Conservation (phyloP, 2,329 filamentous ascomycete genomes). For the Ophiostoma tasmaniense region DNA sequence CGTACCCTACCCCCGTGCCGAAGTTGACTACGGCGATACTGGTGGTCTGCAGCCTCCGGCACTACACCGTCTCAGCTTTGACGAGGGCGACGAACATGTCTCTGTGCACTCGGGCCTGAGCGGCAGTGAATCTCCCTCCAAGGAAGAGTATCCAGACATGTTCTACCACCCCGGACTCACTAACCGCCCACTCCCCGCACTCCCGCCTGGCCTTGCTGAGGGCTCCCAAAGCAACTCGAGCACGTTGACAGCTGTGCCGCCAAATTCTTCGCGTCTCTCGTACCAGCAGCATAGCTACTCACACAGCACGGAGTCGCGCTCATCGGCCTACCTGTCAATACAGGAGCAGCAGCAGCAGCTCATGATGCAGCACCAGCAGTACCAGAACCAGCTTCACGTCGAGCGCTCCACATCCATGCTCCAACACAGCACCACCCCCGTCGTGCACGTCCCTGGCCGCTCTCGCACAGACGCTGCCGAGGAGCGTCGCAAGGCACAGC, state of each 20-base stretch:
- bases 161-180: constrained; percentile 85
- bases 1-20: constrained; percentile 48
- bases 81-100: constrained; percentile 77
- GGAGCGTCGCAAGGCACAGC: constrained; percentile 47
- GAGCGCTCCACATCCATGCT: constrained; percentile 75
- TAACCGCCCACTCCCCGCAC: constrained; percentile 53
- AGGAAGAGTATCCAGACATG: constrained; percentile 75
- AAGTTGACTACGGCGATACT: constrained; percentile 83
- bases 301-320: constrained; percentile 39
- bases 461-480: constrained; percentile 92
- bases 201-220: constrained; percentile 56
- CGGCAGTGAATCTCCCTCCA: constrained; percentile 56
- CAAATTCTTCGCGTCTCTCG: constrained; percentile 34
- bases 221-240: constrained; percentile 6
- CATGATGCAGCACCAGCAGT: constrained; percentile 38
- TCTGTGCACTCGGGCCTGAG: constrained; percentile 49
- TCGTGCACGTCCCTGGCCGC: constrained; percentile 70
- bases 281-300: constrained; percentile 45
- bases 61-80: constrained; percentile 71
- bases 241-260: constrained; percentile 39
- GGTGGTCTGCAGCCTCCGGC: constrained; percentile 75
- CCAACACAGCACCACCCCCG: constrained; percentile 71
- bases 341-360: constrained; percentile 38
- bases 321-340: constrained; percentile 34
- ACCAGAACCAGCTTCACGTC: constrained; percentile 39